Base-by-base conservation (phyloP, 2,329 filamentous ascomycete genomes). In the Lithohypha guttulata region DNA sequence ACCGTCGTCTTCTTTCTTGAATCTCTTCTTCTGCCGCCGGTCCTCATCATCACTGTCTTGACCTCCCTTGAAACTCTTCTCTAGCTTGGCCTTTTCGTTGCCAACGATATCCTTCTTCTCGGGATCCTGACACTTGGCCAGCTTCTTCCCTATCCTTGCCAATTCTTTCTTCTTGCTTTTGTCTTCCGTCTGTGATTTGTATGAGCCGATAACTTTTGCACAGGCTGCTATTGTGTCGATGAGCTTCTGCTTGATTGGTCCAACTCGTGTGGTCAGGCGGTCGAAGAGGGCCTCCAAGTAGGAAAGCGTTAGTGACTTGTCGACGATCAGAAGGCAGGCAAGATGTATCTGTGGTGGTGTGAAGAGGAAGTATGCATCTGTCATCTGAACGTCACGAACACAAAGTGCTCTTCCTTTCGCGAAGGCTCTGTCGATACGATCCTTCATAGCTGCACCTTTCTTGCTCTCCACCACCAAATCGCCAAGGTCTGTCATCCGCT, bases 361-460 rank as follows among this genome's bases (percentile, higher is more conserved):
- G 63, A 84, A 96, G 60, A 94, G 81, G 62, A 96, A 95, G 64
- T 96, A 96, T n/a, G 77, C 86, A 53, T 98, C 91, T 18, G 89
- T 94, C 45, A 95, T 71, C 35, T 93, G 66, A 0, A 86, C 83
- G 42, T 84, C 82, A 39, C 78, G 81, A 55, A 84, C 84, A 39
- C 93, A 73, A 32, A 84, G 70, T 14, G 79, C 75, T 28, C 82
- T 73, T 0, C 87, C 82, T 37, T 71, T 72, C n/a, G 68, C 68
- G 55, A 93, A 86, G 0, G 84, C 84, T 8, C 68, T 68, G 19
- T 64, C 64, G 35, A 77, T 66, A 14, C 75, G 65, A 8, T 28
- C 55, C 39, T 60, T 53, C 13, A 51, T 44, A 19, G 49, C 51
- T 15, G 53, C 42, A 34, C 57, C 51, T 7, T 14, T 13, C 4